These are phyloP conservation scores for Kwoniella sp. DNA, from an alignment of 768 basidiomycete genomes.

Conservation along the genomic window DNA sequence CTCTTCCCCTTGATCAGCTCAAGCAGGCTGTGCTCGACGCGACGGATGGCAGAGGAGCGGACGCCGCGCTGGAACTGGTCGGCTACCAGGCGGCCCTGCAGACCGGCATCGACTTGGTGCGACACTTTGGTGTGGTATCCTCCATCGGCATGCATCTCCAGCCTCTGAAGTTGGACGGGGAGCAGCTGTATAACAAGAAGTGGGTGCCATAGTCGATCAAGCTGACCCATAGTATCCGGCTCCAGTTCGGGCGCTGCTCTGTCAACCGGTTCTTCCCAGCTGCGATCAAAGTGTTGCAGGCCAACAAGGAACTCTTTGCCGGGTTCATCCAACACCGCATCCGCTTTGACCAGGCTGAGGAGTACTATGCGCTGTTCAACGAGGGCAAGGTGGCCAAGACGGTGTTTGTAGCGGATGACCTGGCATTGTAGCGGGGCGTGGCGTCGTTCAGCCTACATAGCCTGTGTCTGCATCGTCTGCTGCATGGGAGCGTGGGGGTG, in stretches of 20 bases:
- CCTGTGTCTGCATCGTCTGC: too few relatives aligned
- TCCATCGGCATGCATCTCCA: conserved; percentile 42
- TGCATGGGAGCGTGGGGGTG: too few relatives aligned
- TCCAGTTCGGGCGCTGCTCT: conserved; percentile 44
- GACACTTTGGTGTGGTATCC: conserved; percentile 45
- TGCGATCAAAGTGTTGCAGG: conserved; percentile 28
- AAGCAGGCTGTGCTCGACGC: conserved; percentile 19
- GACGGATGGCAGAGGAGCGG: conserved; percentile 45
- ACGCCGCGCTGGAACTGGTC: conserved; percentile 50
- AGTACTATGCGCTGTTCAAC: conserved; percentile 46
- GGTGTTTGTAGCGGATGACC: conserved; percentile 28
- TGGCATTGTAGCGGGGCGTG: background rate
- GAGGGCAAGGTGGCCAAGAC: conserved; percentile 46
- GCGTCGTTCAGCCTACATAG: too few relatives aligned
- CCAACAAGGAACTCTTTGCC: conserved; percentile 31
- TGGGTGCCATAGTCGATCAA: conserved; percentile 17
- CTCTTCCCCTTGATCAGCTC: conserved; percentile 31
- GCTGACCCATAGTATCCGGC: background rate
- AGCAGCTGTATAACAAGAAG: conserved; percentile 43
- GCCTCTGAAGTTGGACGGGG: conserved; percentile 28
- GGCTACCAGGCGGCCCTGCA: conserved; percentile 41
- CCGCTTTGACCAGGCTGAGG: conserved; percentile 26
- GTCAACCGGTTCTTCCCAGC: conserved; percentile 27
- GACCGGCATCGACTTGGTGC: conserved; percentile 43
- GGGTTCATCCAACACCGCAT: conserved; percentile 35